Percentiles rank a stretch among this genome's conserved stretches.
phyloP scores from a whole-genome alignment of 192 early-diverging fungal genomes.

The Coemansia sp. region DNA sequence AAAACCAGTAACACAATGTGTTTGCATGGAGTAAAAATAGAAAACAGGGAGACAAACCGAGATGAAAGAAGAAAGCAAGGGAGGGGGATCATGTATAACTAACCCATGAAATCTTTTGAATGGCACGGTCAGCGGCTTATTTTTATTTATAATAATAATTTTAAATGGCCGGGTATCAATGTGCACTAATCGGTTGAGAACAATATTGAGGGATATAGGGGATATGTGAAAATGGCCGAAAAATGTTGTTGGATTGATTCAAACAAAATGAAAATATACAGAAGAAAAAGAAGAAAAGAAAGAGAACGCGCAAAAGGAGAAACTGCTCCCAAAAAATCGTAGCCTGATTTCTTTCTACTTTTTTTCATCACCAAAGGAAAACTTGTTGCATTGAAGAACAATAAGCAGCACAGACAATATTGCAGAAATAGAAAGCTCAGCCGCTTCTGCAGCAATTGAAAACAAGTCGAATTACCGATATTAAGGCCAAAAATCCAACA shows the following conservation, averaged over 20 bases:
- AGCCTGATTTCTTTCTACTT: not conserved
- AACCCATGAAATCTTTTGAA: not conserved
- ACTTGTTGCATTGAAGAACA: no score
- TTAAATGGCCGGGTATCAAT: not conserved
- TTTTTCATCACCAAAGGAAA: not conserved
- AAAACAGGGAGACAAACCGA: not conserved
- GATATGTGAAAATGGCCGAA: not conserved
- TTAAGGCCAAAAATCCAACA: no score
- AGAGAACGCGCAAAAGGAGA: not conserved
- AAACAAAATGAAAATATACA: not conserved
- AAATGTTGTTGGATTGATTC: not conserved
- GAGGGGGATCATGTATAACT: not conserved
- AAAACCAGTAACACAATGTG: no score
- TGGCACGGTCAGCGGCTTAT: not conserved
- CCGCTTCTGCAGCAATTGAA: no score
- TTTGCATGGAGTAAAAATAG: no score
- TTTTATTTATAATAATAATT: not conserved
- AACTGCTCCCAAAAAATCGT: no score
- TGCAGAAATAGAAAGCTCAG: no score
- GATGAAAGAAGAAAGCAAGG: not conserved
- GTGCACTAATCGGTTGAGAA: not conserved
- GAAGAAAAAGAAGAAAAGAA: not conserved
- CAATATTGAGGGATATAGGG: not conserved
- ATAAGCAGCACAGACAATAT: no score
- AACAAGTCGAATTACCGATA: no score